These are phyloP conservation scores for Penicillium sp. DNA, from an alignment of 2,329 filamentous ascomycete genomes.

Conservation along the genomic window DNA sequence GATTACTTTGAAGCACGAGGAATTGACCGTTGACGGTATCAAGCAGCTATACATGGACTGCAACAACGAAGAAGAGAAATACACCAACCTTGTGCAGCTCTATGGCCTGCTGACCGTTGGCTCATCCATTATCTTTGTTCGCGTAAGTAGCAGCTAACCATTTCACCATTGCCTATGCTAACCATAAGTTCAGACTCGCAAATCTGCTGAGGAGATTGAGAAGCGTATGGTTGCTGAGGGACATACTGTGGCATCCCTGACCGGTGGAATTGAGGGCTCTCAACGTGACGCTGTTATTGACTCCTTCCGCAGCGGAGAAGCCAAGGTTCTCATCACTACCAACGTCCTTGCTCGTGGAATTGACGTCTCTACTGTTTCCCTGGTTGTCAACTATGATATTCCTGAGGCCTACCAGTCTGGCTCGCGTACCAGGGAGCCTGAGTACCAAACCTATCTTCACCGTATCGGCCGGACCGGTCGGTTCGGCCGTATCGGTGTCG, in stretches of 20 bases:
- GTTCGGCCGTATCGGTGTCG: conserved; percentile 94
- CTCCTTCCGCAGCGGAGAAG: conserved; percentile 78
- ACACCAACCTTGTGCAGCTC: conserved; percentile 82
- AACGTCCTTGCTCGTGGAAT: conserved; percentile 96
- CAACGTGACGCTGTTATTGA: conserved; percentile 83
- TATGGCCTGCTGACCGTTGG: conserved; percentile 96
- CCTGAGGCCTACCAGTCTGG: conserved; percentile 63
- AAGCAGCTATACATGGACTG: conserved; percentile 98
- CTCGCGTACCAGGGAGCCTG: conserved; percentile 65
- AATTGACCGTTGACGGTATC: conserved; percentile 94
- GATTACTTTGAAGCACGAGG: conserved; percentile 82
- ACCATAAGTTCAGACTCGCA: conserved; percentile 63
- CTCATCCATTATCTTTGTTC: conserved; percentile 97
- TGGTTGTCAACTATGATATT: conserved; percentile 97
- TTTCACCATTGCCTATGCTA: conserved; percentile 11
- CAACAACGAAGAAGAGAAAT: conserved; percentile 76
- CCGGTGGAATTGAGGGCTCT: conserved; percentile 79
- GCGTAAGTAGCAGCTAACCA: conserved; percentile 53
- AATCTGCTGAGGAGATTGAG: conserved; percentile 82
- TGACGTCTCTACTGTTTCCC: conserved; percentile 85
- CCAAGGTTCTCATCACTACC: conserved; percentile 96
- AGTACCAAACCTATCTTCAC: conserved; percentile 95
- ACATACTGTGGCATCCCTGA: conserved; percentile 86
- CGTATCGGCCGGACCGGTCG: conserved; percentile 95
- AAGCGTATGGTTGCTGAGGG: conserved; percentile 82